phyloP scores from a whole-genome alignment of 1,139 yeast genomes.

The Candida gigantensis region DNA sequence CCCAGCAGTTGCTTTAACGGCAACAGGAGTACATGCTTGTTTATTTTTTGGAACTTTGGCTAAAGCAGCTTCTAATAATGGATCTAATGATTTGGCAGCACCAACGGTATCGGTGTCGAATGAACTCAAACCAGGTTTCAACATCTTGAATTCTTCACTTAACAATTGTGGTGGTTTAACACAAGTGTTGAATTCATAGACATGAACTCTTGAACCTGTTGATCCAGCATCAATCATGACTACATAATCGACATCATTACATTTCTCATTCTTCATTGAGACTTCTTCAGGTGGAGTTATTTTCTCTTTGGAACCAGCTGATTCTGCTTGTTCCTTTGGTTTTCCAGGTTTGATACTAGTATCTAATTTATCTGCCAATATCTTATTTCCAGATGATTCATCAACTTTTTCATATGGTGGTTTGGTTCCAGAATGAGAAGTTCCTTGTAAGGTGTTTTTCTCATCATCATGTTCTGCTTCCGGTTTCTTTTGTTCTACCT shows the following conservation, averaged over 20 bases:
- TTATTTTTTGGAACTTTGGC: conserved; percentile 69
- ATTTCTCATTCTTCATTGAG: conserved; percentile 14
- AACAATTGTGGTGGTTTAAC: conserved; percentile 76
- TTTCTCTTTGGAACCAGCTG: conserved; percentile 1
- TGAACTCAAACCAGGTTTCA: conserved; percentile 88
- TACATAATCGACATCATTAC: conserved; percentile 50
- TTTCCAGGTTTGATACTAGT: background rate
- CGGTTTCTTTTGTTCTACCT: background rate
- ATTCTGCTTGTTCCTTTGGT: background rate
- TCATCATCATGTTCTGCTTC: conserved; percentile 23
- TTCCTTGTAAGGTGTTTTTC: conserved; percentile 36
- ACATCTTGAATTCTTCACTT: conserved; percentile 81
- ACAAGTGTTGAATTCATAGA: conserved; percentile 88
- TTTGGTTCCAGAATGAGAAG: conserved; percentile 33
- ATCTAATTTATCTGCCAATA: conserved; percentile 26
- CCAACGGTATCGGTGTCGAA: conserved; percentile 77
- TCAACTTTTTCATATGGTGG: conserved; percentile 32
- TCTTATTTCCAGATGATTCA: conserved; percentile 15
- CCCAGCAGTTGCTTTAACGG: conserved; percentile 98
- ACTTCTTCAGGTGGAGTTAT: conserved; percentile 8
- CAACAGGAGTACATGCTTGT: conserved; percentile 84
- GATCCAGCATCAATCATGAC: conserved; percentile 98
- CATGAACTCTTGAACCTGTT: conserved; percentile 93
- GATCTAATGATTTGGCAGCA: conserved; percentile 88
- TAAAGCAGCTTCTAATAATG: conserved; percentile 72